Percentiles rank a stretch among this genome's conserved stretches.
These are phyloP conservation scores for Fomitopsis palustris DNA, from an alignment of 1,284 basidiomycete species.

Conservation along the genomic window DNA sequence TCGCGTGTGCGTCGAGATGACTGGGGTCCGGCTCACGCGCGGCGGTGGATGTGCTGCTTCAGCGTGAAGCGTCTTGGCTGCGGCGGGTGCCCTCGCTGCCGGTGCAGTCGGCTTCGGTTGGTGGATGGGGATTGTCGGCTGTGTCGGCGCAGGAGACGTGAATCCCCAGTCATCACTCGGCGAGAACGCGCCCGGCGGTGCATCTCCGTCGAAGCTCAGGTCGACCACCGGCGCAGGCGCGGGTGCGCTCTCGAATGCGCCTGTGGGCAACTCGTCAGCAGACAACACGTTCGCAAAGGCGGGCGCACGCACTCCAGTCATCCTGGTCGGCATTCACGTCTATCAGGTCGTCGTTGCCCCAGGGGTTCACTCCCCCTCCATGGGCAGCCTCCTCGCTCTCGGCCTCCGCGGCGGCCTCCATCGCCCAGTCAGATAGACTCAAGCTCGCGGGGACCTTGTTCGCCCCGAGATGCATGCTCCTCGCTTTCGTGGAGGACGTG, in stretches of 20 bases:
- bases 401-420: constrained; percentile 49
- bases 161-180: neutral
- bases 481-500: constrained; percentile 32
- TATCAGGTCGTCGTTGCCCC: constrained; percentile 79
- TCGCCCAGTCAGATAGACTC: constrained; percentile 48
- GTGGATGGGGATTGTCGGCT: constrained; percentile 7
- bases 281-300: neutral
- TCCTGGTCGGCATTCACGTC: constrained; percentile 89
- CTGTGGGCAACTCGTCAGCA: constrained; percentile 33
- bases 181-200: neutral
- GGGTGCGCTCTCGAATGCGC: constrained; percentile 79
- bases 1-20: constrained; percentile 15
- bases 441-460: constrained; percentile 40
- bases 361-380: constrained; percentile 42
- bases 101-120: constrained; percentile 7
- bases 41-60: neutral
- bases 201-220: constrained; percentile 17
- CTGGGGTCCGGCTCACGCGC: constrained; percentile 12
- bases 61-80: constrained; percentile 7
- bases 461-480: constrained; percentile 70
- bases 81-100: constrained; percentile 1
- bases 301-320: constrained; percentile 76
- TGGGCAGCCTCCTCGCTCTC: constrained; percentile 18
- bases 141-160: neutral
- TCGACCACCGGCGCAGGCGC: constrained; percentile 16